Base-by-base conservation (phyloP, 2,329 filamentous ascomycete genomes). In the Cladosporium velox region DNA sequence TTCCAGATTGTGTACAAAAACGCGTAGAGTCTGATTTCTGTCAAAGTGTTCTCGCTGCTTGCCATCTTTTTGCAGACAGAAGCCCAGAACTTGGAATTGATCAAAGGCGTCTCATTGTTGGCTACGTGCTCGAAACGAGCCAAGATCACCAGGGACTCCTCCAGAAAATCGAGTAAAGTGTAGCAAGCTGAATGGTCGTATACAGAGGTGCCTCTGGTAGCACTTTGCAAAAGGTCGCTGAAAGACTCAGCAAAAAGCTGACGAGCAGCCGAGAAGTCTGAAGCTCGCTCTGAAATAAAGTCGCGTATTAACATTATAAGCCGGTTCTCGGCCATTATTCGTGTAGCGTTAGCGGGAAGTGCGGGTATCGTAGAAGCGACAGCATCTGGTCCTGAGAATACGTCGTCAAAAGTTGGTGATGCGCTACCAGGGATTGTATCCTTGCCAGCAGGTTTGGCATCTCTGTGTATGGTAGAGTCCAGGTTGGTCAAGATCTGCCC, bases 81-180 rank as follows among this genome's bases (percentile, higher is more conserved):
- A 49, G 95, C 82, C 93, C 93, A 97, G 76, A 97, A 97, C 0
- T 84, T 77, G 90, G 92, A 96, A 76, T 94, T 88, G 49, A 93
- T 78, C 60, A 89, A 84, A 26, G 76, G 71, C 28, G 77, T 84
- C 72, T 69, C 76, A 64, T 73, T 76, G 59, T 65, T 75, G 70
- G 72, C 79, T 72, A 74, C 79, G 74, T 75, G 82, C 77, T 80
- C 86, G 78, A 88, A 91, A 64, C 87, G 84, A 49, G 87, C 82
- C 67, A 90, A 81, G 49, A 92, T 88, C 18, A 87, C 82, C 60
- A 96, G 81, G 1, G 90, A 85, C 77, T 97, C 93, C 75, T 97
- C 92, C 30, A 97, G 81, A 70, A 97, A 93, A 76, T 97, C 93
- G 75, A 93, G 94, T n/a, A 97, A 83, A 11, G 92, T 91, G 75